A percentile compares a stretch with the other conserved stretches of the same genome.
Evolutionary conservation across 768 basidiomycete species (phyloP).

Genomic region (Boletus patriciae): DNA sequence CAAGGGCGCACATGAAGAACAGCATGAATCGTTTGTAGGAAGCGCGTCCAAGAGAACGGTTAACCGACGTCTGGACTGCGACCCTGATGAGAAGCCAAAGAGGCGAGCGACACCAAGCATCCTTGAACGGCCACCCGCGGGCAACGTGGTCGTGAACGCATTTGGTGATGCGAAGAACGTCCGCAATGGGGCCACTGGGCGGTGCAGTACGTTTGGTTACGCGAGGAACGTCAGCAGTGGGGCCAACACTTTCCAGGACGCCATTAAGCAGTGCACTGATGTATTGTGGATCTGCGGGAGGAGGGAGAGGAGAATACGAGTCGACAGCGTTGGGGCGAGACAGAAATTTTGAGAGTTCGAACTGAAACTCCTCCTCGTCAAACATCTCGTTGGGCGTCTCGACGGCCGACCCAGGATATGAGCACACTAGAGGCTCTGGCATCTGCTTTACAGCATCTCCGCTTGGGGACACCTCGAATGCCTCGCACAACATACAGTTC

Average conservation of each 20-base stretch:
- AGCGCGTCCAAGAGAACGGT: too few species aligned
- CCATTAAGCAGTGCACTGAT: too few species aligned
- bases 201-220: too few species aligned
- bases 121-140: too few species aligned
- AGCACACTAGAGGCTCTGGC: conserved; percentile 27
- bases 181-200: too few species aligned
- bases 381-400: conserved; percentile 9
- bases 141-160: neutral
- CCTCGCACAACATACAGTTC: conserved; percentile 19
- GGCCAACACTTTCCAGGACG: neutral
- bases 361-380: conserved; percentile 8
- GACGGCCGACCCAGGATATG: conserved; percentile 24
- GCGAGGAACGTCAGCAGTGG: neutral
- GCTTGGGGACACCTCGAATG: conserved; percentile 23
- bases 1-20: too few species aligned
- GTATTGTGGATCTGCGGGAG: too few species aligned
- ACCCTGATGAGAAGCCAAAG: too few species aligned
- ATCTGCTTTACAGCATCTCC: conserved; percentile 35
- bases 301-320: too few species aligned
- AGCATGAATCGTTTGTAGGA: too few species aligned
- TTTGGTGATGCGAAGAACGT: neutral
- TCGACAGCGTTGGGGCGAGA: conserved; percentile 12
- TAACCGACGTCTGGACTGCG: too few species aligned
- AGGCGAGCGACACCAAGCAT: too few species aligned
- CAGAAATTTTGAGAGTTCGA: conserved; percentile 23